Evolutionary conservation across 805 yeast genomes (phyloP), one percentile per base, ranked within the genome.

Genomic region (Jamesozyma lodderae): DNA sequence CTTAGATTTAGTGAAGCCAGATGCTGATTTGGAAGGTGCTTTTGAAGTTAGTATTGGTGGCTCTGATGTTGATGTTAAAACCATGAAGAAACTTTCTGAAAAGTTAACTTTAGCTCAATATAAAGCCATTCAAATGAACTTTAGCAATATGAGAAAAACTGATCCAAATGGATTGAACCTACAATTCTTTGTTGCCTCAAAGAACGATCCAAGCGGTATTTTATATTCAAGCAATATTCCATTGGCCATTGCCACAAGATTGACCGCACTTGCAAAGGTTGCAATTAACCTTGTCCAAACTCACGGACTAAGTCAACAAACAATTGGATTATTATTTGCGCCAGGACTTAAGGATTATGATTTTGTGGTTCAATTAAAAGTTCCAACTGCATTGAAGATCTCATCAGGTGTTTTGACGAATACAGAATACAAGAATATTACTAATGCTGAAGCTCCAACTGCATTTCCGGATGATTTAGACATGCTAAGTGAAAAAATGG

Each of bases 261-360:
- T 90, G 44, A 90, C 97, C 0, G 88, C 94, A 0, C 69, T 92
- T 43, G 74, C 96, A 1, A 75, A 85, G 46, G 88, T 81, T 21
- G 88, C 90, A 0, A 60, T 75, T 29, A 69, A 70, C 15, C 55
- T 81, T 40, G 58, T 79, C 16, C 68, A 67, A 37, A 59, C 60
- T 0, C 68, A 69, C 37, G 79, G 77, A 2, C 32, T 66, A 14
- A 57, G 47, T 36, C 50, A 59, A 29, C 62, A 64, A 36, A 68
- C 70, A 2, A 52, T 81, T 24, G 72, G 69, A 31, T 55, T 74
- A 31, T 60, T 86, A 31, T 92, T 88, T 61, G 76, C 82, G 0
- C 88, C 97, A 1, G 86, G 94, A 0, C 64, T 82, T 38, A 69
- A 72, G 41, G 97, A 90, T 60, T 92, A 80, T 57, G 95, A 90